Base-by-base conservation (phyloP, 2,329 filamentous ascomycete genomes). In the Bipolaris cookei region DNA sequence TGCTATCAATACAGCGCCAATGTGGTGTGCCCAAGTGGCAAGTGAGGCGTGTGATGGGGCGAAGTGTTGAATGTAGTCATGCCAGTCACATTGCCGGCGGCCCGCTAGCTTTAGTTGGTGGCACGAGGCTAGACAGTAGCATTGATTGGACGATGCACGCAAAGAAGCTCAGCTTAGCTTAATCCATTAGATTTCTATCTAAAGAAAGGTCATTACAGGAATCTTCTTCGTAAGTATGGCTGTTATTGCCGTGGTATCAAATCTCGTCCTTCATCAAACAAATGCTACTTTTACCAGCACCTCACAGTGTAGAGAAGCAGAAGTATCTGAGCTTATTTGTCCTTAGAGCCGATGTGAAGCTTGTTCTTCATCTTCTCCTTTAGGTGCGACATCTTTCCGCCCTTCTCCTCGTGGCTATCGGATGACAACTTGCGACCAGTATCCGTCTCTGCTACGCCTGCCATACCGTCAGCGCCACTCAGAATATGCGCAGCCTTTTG, bases 341-440 rank as follows among this genome's bases (percentile, higher is more conserved):
- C 67, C 67, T 74, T 76, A 61, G 65, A 61, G 20, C 74, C 72
- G 57, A 78, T 78, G 76, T 89, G 87, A 57, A 90, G 76, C 80
- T 90, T 90, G 54, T 84, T 82, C 83, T 90, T 90, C 76, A 90
- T 84, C 78, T 88, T 88, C 55, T 87, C 81, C 58, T 82, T 82
- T 38, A 89, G 69, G 61, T 58, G 54, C 34, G 83, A 83, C 43
- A 78, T 79, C 76, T 86, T 86, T 52, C 62, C 70, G 53, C 77
- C 65, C 49, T 65, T 67, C 30, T 59, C 69, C 50, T 49, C 67
- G 16, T 48, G 62, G 35, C 55, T 55, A 48, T 54, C 69, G 58
- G 53, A 62, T 38, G 72, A 62, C 25, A 71, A 62, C 56, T 68
- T 70, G 55, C 80, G 76, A 42, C 83, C 75, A n/a, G 82, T 81